Conservation (phyloP, 75 land plant genomes). For the Pinus taeda region DNA sequence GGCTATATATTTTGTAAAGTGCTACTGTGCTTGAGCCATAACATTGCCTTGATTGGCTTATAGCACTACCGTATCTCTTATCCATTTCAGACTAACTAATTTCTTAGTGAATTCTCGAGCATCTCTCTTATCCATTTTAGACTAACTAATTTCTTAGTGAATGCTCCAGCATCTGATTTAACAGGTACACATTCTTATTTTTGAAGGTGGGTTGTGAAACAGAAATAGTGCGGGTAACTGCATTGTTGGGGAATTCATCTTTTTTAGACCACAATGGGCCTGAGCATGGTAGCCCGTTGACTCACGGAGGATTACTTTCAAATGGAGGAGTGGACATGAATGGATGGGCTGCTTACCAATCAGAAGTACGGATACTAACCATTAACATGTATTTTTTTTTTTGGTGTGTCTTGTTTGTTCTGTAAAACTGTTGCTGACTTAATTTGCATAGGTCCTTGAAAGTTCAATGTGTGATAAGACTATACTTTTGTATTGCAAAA, state of each 20-base stretch:
- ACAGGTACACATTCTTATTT: constrained; percentile 58
- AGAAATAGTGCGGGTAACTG: constrained; percentile 97
- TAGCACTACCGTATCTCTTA: not conserved
- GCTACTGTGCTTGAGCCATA: constrained; percentile 11
- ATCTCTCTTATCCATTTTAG: constrained; percentile 1
- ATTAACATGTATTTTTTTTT: constrained; percentile 60
- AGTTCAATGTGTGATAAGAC: not conserved
- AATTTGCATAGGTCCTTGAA: constrained; percentile 1
- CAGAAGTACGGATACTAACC: constrained; percentile 89
- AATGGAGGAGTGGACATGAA: constrained; percentile 88
- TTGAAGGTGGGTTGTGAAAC: constrained; percentile 73
- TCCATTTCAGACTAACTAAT: not conserved
- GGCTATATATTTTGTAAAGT: not conserved
- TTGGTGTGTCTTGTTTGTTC: constrained; percentile 41
- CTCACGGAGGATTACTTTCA: constrained; percentile 74
- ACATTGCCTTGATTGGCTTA: not conserved
- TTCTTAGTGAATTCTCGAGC: constrained; percentile 36
- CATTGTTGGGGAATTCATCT: constrained; percentile 86
- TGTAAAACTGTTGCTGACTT: constrained; percentile 26
- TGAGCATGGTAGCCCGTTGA: constrained; percentile 96
- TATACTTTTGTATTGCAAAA: not conserved
- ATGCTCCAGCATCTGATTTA: constrained; percentile 39
- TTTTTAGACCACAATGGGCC: constrained; percentile 82
- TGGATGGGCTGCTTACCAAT: constrained; percentile 77
- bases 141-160: constrained; percentile 20